Evolutionary conservation across 2,329 filamentous ascomycete genomes (phyloP), one percentile per base, ranked within the genome.

Genomic region (Coniochaeta pulveracea): DNA sequence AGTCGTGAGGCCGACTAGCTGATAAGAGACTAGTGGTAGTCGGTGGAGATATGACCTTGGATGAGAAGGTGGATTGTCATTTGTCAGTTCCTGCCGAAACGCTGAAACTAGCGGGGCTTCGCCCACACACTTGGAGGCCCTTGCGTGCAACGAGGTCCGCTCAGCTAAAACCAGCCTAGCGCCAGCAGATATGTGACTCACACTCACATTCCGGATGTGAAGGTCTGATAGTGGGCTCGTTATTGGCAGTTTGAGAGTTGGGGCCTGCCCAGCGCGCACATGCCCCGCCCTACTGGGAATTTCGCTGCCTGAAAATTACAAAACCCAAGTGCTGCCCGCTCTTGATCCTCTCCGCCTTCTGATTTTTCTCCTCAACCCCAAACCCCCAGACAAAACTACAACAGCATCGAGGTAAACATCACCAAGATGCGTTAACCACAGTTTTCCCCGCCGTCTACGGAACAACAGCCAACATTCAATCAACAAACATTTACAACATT

Each of bases 341-440:
- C 40, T 43, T 41, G 37, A 26, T 37, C 35, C 35, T 40, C 35
- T 47, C 39, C 44, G 48, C 44, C 55, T 47, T 47, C 48, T 45
- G n/a, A n/a, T 49, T 49, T 49, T 50, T 46, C 52, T 48, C 48
- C 46, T 47, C 47, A 42, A 46, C 55, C 50, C 48, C 49, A 54
- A 47, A 46, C 50, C 54, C 48, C 46, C 48, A 50, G 45, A 49
- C 40, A 42, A 34, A 38, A 41, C 40, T 37, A 49, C 38, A 42
- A 47, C 37, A 58, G 42, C 55, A 41, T 51, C 46, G 57, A 49
- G 54, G 58, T 56, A 56, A 50, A 51, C 44, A 47, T 47, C 44
- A 47, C 47, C 63, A 76, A 60, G 56, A 76, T 76, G 72, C 66
- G 68, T 58, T 76, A 73, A 72, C 28, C 8, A 31, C 65, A 48